Conservation (phyloP, 257 asterid genomes). For the Solanum virginianum region DNA sequence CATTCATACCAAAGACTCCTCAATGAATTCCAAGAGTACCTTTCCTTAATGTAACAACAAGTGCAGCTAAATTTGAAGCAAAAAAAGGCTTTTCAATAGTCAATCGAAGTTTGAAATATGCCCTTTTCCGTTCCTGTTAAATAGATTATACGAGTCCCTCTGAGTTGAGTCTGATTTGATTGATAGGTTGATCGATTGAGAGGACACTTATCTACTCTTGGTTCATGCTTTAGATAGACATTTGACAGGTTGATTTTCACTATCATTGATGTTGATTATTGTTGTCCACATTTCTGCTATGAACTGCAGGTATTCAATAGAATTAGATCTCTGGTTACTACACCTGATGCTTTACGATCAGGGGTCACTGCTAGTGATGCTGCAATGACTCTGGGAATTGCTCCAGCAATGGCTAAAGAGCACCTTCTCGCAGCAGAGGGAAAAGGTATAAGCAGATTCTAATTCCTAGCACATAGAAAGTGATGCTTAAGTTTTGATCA, state of each 20-base stretch:
- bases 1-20: background rate
- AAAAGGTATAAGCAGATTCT: conserved; percentile 38
- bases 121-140: background rate
- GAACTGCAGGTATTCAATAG: conserved; percentile 52
- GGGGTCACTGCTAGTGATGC: conserved; percentile 96
- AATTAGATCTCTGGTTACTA: conserved; percentile 54
- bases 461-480: background rate
- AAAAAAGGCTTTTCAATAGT: background rate
- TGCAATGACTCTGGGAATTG: conserved; percentile 88
- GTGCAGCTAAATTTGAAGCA: background rate
- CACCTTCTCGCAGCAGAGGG: conserved; percentile 93
- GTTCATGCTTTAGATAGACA: too few species aligned
- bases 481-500: background rate
- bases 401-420: conserved; percentile 98
- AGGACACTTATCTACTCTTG: too few species aligned
- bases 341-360: conserved; percentile 46
- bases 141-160: too few species aligned
- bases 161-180: too few species aligned
- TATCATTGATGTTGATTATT: too few species aligned
- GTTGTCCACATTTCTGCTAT: background rate
- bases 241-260: too few species aligned
- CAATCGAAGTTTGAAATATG: background rate
- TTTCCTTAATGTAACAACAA: background rate
- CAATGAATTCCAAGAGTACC: background rate
- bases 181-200: too few species aligned